Conservation (phyloP, 2,329 filamentous ascomycete genomes). For the Exophiala phaeomuriformis region DNA sequence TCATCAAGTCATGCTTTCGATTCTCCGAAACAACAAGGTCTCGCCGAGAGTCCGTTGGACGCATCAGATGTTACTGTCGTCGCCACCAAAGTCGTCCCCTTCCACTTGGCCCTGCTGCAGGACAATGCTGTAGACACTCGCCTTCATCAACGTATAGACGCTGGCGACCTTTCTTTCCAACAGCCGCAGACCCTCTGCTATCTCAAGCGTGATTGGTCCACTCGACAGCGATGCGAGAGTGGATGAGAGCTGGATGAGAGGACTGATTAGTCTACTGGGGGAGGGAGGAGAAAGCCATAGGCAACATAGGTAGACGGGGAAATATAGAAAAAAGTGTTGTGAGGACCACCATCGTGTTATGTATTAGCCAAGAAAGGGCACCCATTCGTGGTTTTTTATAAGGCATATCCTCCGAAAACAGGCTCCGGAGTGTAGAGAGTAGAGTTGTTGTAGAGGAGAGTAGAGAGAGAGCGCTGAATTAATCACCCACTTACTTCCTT, state of each 20-base stretch:
- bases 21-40: background rate
- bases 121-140: conserved; percentile 97
- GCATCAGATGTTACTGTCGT: background rate
- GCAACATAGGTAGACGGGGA: background rate
- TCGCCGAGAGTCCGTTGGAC: background rate
- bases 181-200: conserved; percentile 76
- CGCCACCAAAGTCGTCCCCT: background rate
- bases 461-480: background rate
- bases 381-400: too few relatives aligned
- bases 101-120: conserved; percentile 79
- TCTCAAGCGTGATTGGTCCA: conserved; percentile 65
- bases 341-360: background rate
- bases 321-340: background rate
- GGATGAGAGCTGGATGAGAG: conserved; percentile 50
- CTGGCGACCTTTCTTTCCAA: conserved; percentile 90
- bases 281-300: background rate
- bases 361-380: too few relatives aligned
- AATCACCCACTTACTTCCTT: conserved; percentile 59
- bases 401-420: too few relatives aligned
- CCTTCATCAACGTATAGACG: conserved; percentile 92
- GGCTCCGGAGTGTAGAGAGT: too few relatives aligned
- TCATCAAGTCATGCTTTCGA: background rate
- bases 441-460: background rate
- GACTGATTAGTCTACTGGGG: conserved; percentile 22
- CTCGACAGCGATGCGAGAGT: conserved; percentile 58